Percentiles rank a stretch among this genome's conserved stretches.
phyloP scores from a whole-genome alignment of 1,139 yeast genomes.

The Pichia sp. region DNA sequence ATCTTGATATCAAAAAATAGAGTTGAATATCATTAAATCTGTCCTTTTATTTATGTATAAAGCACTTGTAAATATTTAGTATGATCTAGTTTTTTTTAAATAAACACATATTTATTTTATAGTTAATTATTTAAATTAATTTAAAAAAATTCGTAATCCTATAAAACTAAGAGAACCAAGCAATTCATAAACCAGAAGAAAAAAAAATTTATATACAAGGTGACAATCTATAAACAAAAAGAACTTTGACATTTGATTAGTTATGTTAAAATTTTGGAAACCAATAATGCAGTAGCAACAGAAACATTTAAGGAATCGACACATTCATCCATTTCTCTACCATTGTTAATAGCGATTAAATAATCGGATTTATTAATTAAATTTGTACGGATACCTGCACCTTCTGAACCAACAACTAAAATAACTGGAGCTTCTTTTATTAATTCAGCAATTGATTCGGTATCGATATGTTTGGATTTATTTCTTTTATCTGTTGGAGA shows the following conservation, averaged over 20 bases:
- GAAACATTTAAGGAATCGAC: constrained; percentile 86
- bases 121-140: too few relatives aligned
- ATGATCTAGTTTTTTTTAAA: not conserved
- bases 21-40: too few relatives aligned
- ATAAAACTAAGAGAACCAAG: not conserved
- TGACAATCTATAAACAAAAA: not conserved
- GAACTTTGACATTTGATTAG: not conserved
- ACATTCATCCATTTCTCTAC: constrained; percentile 32
- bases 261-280: constrained; percentile 8
- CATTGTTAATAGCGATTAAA: constrained; percentile 44
- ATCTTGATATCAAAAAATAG: not conserved
- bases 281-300: constrained; percentile 57
- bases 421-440: constrained; percentile 51
- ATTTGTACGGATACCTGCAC: constrained; percentile 68
- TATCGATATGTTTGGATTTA: constrained; percentile 28
- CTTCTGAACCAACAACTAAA: constrained; percentile 80
- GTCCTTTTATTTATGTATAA: not conserved
- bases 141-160: not conserved
- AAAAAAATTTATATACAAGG: not conserved
- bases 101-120: not conserved
- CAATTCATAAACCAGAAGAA: not conserved
- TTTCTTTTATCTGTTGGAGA: constrained; percentile 29
- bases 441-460: constrained; percentile 40
- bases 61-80: not conserved
- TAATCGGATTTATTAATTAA: constrained; percentile 58